Evolutionary conservation across 2,329 filamentous ascomycete species (phyloP).

Genomic region (Aspergillus spinulosporus): DNA sequence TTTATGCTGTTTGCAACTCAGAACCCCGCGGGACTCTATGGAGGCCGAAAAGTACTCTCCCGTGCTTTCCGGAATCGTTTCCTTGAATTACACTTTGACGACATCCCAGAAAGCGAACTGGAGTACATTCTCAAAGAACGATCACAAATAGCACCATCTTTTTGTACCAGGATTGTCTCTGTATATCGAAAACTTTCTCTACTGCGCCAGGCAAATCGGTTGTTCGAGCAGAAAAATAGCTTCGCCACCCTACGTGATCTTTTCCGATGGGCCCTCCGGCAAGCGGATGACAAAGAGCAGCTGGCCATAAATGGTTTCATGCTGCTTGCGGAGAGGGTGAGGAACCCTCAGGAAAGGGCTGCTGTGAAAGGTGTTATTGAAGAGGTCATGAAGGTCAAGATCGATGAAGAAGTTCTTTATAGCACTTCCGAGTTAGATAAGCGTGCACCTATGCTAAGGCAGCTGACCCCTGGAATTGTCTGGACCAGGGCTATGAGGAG

Average conservation of each 20-base stretch:
- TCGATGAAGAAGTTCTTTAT: conserved; percentile 75
- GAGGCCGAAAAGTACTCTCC: conserved; percentile 88
- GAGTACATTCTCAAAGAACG: conserved; percentile 87
- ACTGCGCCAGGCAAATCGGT: conserved; percentile 80
- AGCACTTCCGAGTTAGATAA: conserved; percentile 59
- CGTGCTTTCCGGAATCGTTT: conserved; percentile 96
- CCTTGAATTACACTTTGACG: conserved; percentile 93
- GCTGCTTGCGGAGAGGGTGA: conserved; percentile 89
- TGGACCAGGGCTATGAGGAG: conserved; percentile 96
- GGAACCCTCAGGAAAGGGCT: conserved; percentile 80
- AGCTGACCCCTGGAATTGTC: conserved; percentile 60
- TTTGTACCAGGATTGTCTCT: conserved; percentile 85
- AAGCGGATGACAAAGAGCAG: conserved; percentile 81
- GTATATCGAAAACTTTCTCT: conserved; percentile 93
- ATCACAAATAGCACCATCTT: conserved; percentile 85
- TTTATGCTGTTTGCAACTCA: conserved; percentile 99
- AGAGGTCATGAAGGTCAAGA: conserved; percentile 79
- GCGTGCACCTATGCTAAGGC: conserved; percentile 49
- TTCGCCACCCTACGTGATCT: conserved; percentile 95
- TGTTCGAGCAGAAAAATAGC: conserved; percentile 96
- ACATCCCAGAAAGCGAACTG: conserved; percentile 92
- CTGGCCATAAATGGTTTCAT: conserved; percentile 93
- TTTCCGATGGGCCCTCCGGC: conserved; percentile 88
- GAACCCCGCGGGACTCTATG: conserved; percentile 93
- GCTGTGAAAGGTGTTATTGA: conserved; percentile 89